These are phyloP conservation scores for Davidsoniella virescens DNA, from an alignment of 2,329 filamentous ascomycete species.

Conservation along the genomic window DNA sequence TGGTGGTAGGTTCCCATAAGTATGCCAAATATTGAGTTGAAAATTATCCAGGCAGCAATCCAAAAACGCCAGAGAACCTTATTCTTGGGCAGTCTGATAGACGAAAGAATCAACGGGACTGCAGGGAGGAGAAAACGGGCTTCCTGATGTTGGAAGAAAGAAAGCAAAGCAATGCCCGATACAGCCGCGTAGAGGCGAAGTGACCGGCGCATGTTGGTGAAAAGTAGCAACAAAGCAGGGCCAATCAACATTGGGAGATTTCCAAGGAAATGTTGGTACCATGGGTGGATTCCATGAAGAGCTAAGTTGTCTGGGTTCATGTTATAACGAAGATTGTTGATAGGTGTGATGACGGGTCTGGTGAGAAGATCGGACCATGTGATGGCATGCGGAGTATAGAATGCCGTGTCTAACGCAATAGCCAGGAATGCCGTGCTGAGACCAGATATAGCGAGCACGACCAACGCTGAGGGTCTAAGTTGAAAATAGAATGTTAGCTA, in stretches of 20 bases:
- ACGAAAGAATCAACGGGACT: constrained; percentile 61
- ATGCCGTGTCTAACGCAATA: constrained; percentile 68
- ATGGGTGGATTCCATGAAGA: constrained; percentile 60
- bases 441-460: constrained; percentile 48
- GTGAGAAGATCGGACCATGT: constrained; percentile 47
- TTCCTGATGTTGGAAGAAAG: constrained; percentile 64
- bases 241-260: constrained; percentile 60
- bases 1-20: constrained; percentile 75
- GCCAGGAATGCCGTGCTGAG: constrained; percentile 54
- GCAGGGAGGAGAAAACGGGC: constrained; percentile 62
- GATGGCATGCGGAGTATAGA: constrained; percentile 52
- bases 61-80: constrained; percentile 34
- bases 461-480: constrained; percentile 34
- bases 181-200: constrained; percentile 56
- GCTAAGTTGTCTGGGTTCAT: constrained; percentile 53
- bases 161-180: constrained; percentile 53
- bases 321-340: constrained; percentile 69
- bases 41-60: constrained; percentile 47
- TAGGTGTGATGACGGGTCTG: constrained; percentile 54
- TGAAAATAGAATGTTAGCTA: constrained; percentile 18
- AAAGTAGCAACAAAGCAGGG: constrained; percentile 46
- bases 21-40: constrained; percentile 51
- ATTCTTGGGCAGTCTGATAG: constrained; percentile 47
- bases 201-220: constrained; percentile 39
- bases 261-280: constrained; percentile 58